Evolutionary conservation across 1,139 yeast genomes (phyloP), one percentile per base, ranked within the genome.

Genomic region (Yamadazyma sp.): DNA sequence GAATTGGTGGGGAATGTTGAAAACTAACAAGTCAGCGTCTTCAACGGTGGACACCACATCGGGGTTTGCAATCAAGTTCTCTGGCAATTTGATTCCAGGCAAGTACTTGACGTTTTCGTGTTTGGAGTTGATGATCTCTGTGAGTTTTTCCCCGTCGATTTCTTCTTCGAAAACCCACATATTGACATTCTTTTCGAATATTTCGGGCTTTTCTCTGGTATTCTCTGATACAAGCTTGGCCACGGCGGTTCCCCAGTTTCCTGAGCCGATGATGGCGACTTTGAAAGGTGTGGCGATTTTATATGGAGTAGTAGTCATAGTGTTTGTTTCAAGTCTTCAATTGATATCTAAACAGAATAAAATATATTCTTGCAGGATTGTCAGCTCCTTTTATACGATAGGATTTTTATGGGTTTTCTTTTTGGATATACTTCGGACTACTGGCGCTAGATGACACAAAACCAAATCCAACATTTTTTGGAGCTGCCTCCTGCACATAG

Each of bases 91-190:
- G 56, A 91, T 83, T 17, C 77, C 87, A 9, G 96, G 95, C 53
- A 91, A 73, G 63, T 91, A 83, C 62, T 83, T 86, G 54, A 89
- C 95, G 64, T 91, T 91, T 66, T 88, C 95, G 62, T 91, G 97
- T 47, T 78, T 70, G 32, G 79, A 71, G 71, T 91, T 91, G 66
- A 91, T 89, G 59, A 87, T 87, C 45, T 87, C 91, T 23, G 97
- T 87, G 56, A 91, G 73, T 44, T 80, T 87, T 62, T 66, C 64
- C 44, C 84, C 96, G 39, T 80, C 81, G 41, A 82, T 66, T 45
- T 73, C 61, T 66, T 91, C 98, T 64, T 91, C 91, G 56, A 74
- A 87, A 22, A 91, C 98, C 98, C 98, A 91, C 97, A 91, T 89
- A 53, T 81, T 79, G 34, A 91, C 96, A 36, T 75, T 67, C 42